Evolutionary conservation across 129 eudicot species (phyloP), one percentile per base, ranked within the genome.

Genomic region (Pittosporum tobira): DNA sequence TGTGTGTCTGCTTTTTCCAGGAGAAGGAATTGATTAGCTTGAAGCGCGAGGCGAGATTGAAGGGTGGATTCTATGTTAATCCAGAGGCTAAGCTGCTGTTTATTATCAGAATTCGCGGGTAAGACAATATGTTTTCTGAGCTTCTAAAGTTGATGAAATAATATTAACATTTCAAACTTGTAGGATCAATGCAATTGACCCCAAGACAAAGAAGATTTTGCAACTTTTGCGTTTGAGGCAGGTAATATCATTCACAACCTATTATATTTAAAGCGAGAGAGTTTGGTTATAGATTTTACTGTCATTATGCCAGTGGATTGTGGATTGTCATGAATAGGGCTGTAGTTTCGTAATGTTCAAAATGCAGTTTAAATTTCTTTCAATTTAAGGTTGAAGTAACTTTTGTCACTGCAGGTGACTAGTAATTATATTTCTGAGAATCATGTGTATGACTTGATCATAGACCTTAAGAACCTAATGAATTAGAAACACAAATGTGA

Each of bases 41-140:
- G 83, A 88, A 81, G 78, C 81, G 96, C 44, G 94, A 88, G 66
- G 94, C 96, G 6, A 68, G 88, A 23, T 64, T 88, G 75, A 88
- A 88, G 65, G 96, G 96, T 40, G 96, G 96, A n/a, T 88, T 88
- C 48, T 88, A 88, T 69, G 96, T 88, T 13, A 82, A 76, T 22
- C 90, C 96, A 5, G 94, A 88, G 53, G 87, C 96, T 46, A 84
- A 88, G 82, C 79, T 88, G 57, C 51, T 88, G 38, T 88, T 84
- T 61, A 88, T 88, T 51, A 70, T 81, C 23, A 61, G 94, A 36
- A 88, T 88, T 25, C 88, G 94, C 19, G 96, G 90, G 96, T 88
- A 73, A 18, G 65, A 14, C 26, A 11, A 37, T 18, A 1, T 42
- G 0, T 46, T 44, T 31, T 20, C 21, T 26, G 6, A 1, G 15